Conservation (phyloP, 805 yeast species). For the Lachancea kluyveri region DNA sequence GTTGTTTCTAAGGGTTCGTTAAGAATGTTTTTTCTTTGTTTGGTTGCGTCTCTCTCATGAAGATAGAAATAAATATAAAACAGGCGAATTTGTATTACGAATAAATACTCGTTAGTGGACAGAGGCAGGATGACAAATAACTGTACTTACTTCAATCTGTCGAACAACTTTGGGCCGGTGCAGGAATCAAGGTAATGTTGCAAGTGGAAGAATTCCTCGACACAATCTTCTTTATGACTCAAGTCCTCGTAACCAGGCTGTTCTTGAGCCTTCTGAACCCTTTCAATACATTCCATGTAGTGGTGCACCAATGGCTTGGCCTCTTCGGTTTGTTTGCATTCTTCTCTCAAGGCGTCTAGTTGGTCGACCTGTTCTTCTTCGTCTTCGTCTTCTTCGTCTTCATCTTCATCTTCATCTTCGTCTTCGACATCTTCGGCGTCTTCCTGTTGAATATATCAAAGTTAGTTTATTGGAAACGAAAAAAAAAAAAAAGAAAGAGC, state of each 20-base stretch:
- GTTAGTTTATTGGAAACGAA: no score
- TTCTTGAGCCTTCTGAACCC: conserved; percentile 84
- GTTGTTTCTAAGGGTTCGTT: no score
- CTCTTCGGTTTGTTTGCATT: conserved; percentile 60
- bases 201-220: conserved; percentile 96
- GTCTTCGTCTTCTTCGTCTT: conserved; percentile 61
- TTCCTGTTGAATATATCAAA: no score
- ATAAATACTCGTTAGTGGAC: not conserved
- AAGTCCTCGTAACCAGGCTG: conserved; percentile 76
- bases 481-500: no score
- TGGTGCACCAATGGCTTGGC: conserved; percentile 79
- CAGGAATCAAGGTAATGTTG: conserved; percentile 90
- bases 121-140: not conserved
- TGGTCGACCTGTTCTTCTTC: conserved; percentile 67
- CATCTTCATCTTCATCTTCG: conserved; percentile 42
- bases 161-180: conserved; percentile 84
- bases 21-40: conserved; percentile 2
- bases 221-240: conserved; percentile 91
- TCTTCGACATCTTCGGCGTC: conserved; percentile 30
- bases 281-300: conserved; percentile 89
- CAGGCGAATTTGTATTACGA: not conserved
- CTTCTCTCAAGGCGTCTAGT: conserved; percentile 56
- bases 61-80: conserved; percentile 1
- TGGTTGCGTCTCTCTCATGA: not conserved
- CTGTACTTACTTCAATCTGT: conserved; percentile 67